These are phyloP conservation scores for Penicillium coffeae DNA, from an alignment of 495 filamentous ascomycete genomes.

Conservation along the genomic window DNA sequence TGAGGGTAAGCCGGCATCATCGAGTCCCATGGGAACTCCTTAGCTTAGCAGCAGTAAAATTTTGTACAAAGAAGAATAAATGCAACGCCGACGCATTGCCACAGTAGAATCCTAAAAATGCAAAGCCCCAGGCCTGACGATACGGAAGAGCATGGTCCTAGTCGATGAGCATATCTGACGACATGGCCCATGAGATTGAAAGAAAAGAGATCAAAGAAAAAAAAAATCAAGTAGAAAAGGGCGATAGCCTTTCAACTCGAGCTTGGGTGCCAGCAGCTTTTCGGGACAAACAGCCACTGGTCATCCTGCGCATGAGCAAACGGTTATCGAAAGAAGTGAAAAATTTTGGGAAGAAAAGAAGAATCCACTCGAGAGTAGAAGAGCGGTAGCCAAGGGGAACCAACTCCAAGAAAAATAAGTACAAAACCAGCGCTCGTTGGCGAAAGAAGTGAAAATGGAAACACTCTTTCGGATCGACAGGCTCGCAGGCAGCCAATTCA, in stretches of 20 bases:
- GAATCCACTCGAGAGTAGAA: constrained; percentile 1
- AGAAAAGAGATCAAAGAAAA: no score
- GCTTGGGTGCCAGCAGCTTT: not conserved
- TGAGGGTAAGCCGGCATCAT: no score
- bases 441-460: constrained; percentile 2
- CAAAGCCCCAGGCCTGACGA: no score
- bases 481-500: not conserved
- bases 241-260: not conserved
- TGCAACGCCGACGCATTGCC: no score
- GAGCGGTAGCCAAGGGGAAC: not conserved
- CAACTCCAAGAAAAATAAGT: constrained; percentile 17
- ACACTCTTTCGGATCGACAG: constrained; percentile 11
- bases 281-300: not conserved
- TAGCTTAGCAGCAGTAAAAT: no score
- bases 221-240: no score
- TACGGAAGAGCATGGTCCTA: no score
- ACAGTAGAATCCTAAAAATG: no score
- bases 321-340: constrained; percentile 7
- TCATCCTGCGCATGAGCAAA: not conserved
- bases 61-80: no score
- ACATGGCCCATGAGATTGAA: no score
- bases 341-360: constrained; percentile 16
- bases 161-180: no score
- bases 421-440: constrained; percentile 26
- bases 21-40: no score